A percentile compares a stretch with the other conserved stretches of the same genome.
These are phyloP conservation scores for Cladosporium sp. DNA, from an alignment of 2,329 filamentous ascomycete genomes.

Conservation along the genomic window DNA sequence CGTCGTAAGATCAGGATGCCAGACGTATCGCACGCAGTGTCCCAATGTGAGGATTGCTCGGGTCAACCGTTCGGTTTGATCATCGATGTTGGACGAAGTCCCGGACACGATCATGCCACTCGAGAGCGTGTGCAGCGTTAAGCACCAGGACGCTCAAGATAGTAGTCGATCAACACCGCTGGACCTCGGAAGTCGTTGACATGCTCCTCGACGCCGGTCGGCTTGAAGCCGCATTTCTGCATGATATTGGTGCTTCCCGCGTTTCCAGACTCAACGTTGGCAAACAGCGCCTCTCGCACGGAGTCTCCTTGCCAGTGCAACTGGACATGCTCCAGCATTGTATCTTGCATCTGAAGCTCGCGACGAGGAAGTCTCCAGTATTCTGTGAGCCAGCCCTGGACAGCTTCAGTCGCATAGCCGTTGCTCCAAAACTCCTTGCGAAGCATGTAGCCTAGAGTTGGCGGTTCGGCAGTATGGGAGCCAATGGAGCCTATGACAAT, in stretches of 20 bases:
- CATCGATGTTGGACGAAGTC: background rate
- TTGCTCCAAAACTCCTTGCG: background rate
- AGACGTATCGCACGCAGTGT: no score
- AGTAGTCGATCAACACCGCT: background rate
- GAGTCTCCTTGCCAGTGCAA: conserved; percentile 2
- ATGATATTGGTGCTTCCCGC: background rate
- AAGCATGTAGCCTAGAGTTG: conserved; percentile 2
- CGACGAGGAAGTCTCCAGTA: conserved; percentile 4
- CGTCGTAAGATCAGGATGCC: no score
- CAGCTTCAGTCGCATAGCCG: conserved; percentile 1
- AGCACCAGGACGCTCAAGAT: background rate
- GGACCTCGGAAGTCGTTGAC: conserved; percentile 1
- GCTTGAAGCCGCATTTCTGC: conserved; percentile 5
- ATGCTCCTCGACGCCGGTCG: background rate
- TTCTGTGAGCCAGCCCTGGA: conserved; percentile 9
- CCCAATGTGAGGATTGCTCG: no score
- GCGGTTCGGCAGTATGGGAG: background rate
- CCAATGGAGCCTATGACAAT: background rate
- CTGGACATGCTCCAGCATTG: background rate
- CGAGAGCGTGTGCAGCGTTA: background rate
- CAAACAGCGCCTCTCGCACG: background rate
- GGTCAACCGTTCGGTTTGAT: background rate
- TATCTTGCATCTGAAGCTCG: background rate
- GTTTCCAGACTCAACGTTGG: background rate
- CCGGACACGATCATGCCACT: background rate